Percentiles rank a stretch among this genome's conserved stretches.
Conservation (phyloP, 768 basidiomycete species). For the Cubamyces sp. region DNA sequence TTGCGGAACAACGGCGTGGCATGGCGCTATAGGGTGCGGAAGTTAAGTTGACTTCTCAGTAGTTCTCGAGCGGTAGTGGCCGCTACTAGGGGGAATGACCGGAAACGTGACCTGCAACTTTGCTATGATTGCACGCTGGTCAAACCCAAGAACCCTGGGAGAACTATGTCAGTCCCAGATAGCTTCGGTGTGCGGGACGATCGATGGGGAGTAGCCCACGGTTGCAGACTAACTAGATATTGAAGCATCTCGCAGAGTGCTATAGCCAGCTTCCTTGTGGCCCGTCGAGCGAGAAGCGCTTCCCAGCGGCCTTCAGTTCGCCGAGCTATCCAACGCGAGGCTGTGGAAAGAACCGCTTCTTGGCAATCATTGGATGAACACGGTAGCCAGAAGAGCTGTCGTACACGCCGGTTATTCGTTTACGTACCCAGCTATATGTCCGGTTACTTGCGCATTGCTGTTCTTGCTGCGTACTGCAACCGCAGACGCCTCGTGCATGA, state of each 20-base stretch:
- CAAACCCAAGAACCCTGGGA: conserved; percentile 6
- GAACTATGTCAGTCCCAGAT: conserved; percentile 11
- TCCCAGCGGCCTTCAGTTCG: neutral
- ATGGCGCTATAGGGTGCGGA: neutral
- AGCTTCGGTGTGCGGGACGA: conserved; percentile 12
- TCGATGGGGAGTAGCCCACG: conserved; percentile 9
- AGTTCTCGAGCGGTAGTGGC: no score
- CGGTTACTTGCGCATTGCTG: neutral
- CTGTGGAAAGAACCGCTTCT: no score
- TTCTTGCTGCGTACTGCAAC: no score
- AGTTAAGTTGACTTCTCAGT: neutral
- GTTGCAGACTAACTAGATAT: conserved; percentile 4
- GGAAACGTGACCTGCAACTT: neutral
- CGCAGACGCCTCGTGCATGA: no score
- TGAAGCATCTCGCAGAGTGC: neutral
- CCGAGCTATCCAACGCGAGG: neutral
- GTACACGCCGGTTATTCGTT: neutral
- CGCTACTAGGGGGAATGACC: neutral
- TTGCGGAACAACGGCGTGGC: neutral
- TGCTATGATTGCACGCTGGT: neutral
- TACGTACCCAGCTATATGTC: neutral
- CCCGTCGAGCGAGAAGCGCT: neutral
- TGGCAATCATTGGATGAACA: no score
- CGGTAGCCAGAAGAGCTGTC: neutral
- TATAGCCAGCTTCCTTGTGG: neutral